Conservation (phyloP, 768 basidiomycete genomes). For the Candolleomyces efflorescens region DNA sequence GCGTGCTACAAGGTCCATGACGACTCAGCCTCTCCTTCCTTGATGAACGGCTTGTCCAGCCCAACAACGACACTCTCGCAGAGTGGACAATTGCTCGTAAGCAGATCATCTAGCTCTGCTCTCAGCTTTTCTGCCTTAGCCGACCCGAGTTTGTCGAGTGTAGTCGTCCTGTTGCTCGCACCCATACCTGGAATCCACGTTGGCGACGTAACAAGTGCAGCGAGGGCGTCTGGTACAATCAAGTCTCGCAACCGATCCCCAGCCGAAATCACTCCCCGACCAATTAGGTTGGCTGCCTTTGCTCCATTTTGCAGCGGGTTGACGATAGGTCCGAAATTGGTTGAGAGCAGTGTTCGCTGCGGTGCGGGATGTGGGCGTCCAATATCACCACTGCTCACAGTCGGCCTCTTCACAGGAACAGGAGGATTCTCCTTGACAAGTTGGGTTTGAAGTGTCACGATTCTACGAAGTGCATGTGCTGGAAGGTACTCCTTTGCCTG, state of each 20-base stretch:
- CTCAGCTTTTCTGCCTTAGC: constrained; percentile 70
- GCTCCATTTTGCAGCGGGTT: constrained; percentile 59
- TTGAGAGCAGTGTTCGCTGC: constrained; percentile 68
- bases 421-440: constrained; percentile 53
- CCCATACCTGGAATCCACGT: constrained; percentile 73
- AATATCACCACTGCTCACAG: constrained; percentile 27
- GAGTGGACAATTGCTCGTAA: constrained; percentile 87
- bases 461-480: constrained; percentile 74
- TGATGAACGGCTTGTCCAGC: constrained; percentile 83
- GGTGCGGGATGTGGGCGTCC: constrained; percentile 39
- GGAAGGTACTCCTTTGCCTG: constrained; percentile 94
- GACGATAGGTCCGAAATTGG: constrained; percentile 57
- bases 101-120: constrained; percentile 81
- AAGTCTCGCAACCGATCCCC: constrained; percentile 88
- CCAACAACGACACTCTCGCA: constrained; percentile 88
- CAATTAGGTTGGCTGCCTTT: constrained; percentile 62
- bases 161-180: constrained; percentile 43
- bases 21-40: constrained; percentile 70
- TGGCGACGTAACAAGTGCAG: constrained; percentile 74
- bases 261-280: constrained; percentile 79
- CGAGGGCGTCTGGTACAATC: constrained; percentile 91
- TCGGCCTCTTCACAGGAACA: constrained; percentile 15
- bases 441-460: constrained; percentile 81
- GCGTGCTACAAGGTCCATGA: constrained; percentile 64
- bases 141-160: constrained; percentile 47